Conservation (phyloP, 1,284 basidiomycete species). For the Leccinum subrobustum region DNA sequence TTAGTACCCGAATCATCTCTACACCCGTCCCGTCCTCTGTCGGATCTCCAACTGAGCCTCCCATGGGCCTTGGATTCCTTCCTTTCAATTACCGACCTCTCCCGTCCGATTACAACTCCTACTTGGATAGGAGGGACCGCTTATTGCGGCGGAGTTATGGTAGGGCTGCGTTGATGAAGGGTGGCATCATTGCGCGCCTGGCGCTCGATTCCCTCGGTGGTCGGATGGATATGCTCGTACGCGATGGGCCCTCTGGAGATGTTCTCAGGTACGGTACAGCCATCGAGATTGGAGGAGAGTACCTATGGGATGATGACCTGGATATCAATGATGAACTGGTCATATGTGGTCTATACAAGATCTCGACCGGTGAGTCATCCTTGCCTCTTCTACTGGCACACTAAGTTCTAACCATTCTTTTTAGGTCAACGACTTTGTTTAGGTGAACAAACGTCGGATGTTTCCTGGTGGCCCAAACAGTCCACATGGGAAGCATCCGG, state of each 20-base stretch:
- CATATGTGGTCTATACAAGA: constrained; percentile 5
- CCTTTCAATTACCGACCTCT: background rate
- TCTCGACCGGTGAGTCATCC: background rate
- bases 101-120: background rate
- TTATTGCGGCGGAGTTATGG: background rate
- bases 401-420: background rate
- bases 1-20: background rate
- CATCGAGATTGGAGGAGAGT: background rate
- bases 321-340: constrained; percentile 1
- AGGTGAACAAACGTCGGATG: background rate
- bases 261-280: background rate
- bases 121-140: background rate
- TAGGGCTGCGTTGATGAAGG: background rate
- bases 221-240: background rate
- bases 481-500: constrained; percentile 4
- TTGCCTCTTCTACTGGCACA: background rate
- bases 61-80: background rate
- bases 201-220: background rate
- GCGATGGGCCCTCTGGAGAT: background rate
- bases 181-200: background rate
- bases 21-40: background rate
- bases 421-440: background rate
- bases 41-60: background rate
- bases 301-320: constrained; percentile 2
- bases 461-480: constrained; percentile 15